Evolutionary conservation across 306 rosid species (phyloP).

Genomic region (Prunus mume): DNA sequence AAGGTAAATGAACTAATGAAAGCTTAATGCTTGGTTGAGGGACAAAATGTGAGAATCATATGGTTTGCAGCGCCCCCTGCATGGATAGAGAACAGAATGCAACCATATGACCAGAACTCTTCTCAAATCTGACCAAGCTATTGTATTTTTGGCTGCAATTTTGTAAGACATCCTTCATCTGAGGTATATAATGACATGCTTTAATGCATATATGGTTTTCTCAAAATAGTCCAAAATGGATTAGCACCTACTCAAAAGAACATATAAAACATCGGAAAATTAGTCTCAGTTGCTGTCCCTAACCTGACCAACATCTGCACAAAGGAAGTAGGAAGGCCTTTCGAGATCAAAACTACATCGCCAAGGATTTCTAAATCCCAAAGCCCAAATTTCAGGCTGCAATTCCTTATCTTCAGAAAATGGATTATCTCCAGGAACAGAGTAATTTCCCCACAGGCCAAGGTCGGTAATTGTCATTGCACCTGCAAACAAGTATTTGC

Average conservation of each 20-base stretch:
- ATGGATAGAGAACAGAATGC: too few relatives aligned
- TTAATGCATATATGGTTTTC: background rate
- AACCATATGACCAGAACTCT: too few relatives aligned
- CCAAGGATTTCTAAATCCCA: constrained; percentile 39
- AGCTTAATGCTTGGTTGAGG: too few relatives aligned
- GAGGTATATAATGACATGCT: too few relatives aligned
- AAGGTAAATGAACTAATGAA: too few relatives aligned
- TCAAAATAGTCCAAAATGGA: too few relatives aligned
- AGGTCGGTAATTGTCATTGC: constrained; percentile 8
- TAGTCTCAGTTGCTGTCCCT: background rate
- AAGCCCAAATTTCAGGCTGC: constrained; percentile 35
- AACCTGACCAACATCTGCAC: constrained; percentile 44
- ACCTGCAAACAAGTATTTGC: constrained; percentile 14
- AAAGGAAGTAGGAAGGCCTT: constrained; percentile 39
- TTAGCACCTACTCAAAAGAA: too few relatives aligned
- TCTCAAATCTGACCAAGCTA: too few relatives aligned
- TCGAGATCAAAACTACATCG: constrained; percentile 38
- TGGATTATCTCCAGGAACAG: constrained; percentile 36
- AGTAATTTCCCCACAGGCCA: constrained; percentile 37
- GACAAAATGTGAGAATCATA: too few relatives aligned
- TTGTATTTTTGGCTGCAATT: too few relatives aligned
- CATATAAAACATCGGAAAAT: background rate
- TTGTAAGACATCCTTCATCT: too few relatives aligned
- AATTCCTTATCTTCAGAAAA: constrained; percentile 27
- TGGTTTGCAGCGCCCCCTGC: too few relatives aligned